phyloP scores from a whole-genome alignment of 352 stramenopile species.

The Globisporangium recalcitrans region DNA sequence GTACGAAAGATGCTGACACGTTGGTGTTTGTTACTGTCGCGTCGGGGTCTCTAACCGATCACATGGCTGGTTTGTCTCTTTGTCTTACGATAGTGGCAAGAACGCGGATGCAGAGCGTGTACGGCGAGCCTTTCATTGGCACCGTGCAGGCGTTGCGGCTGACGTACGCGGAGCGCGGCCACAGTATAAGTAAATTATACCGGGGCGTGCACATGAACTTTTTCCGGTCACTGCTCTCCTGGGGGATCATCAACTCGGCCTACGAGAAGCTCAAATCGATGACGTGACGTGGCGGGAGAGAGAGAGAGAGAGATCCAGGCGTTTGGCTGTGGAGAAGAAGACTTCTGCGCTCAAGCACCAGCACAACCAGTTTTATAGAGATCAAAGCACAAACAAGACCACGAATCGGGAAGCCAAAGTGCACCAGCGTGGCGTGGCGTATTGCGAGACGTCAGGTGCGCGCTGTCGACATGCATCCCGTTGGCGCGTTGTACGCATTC shows the following conservation, averaged over 20 bases:
- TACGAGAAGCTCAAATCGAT: constrained; percentile 86
- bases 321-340: not conserved
- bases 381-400: not conserved
- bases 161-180: constrained; percentile 70
- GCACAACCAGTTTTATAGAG: not conserved
- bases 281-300: constrained; percentile 25
- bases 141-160: constrained; percentile 48
- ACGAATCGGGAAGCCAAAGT: not conserved
- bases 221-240: constrained; percentile 80
- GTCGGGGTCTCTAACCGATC: not conserved
- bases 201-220: constrained; percentile 88
- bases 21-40: too few species aligned
- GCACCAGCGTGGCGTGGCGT: too few species aligned
- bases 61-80: not conserved
- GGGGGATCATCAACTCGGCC: constrained; percentile 88
- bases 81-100: constrained; percentile 40
- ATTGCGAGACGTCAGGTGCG: not conserved
- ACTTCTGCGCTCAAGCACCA: not conserved
- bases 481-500: not conserved
- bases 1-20: constrained; percentile 21
- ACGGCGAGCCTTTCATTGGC: constrained; percentile 58
- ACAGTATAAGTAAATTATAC: constrained; percentile 60
- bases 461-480: not conserved
- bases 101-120: constrained; percentile 81
- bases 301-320: not conserved